phyloP scores from a whole-genome alignment of 169 alveolate genomes.

The Eimeria praecox region DNA sequence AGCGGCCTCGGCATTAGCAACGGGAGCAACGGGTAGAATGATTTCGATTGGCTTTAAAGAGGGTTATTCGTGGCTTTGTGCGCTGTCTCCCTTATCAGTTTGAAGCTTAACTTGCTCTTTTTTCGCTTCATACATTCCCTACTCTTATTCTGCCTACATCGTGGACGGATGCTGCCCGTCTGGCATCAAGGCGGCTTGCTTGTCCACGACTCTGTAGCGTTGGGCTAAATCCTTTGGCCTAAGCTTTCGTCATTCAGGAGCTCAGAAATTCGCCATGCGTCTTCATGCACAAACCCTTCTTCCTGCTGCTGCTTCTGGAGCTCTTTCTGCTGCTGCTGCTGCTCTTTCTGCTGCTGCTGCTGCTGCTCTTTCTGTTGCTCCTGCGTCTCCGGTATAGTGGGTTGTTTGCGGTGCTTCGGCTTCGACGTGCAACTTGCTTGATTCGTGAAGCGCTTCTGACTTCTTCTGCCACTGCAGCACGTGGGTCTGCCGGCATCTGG shows the following conservation, averaged over 20 bases:
- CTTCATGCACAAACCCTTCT: no score
- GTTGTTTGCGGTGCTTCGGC: background rate
- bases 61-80: background rate
- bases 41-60: background rate
- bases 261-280: conserved; percentile 85
- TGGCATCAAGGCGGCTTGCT: conserved; percentile 87
- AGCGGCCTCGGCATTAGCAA: background rate
- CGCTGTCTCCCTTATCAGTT: background rate
- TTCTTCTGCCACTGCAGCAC: background rate
- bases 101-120: background rate
- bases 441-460: background rate
- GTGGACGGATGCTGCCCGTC: conserved; percentile 87
- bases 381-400: background rate
- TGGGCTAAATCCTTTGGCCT: conserved; percentile 82
- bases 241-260: conserved; percentile 88
- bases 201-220: conserved; percentile 83
- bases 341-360: background rate
- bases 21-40: no score
- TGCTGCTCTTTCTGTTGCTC: no score
- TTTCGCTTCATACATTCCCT: conserved; percentile 70
- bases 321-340: background rate
- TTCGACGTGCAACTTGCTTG: background rate
- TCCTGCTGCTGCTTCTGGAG: background rate
- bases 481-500: background rate
- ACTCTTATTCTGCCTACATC: conserved; percentile 54